Evolutionary conservation across 306 rosid genomes (phyloP).

Genomic region (Astragalus membranaceus): DNA sequence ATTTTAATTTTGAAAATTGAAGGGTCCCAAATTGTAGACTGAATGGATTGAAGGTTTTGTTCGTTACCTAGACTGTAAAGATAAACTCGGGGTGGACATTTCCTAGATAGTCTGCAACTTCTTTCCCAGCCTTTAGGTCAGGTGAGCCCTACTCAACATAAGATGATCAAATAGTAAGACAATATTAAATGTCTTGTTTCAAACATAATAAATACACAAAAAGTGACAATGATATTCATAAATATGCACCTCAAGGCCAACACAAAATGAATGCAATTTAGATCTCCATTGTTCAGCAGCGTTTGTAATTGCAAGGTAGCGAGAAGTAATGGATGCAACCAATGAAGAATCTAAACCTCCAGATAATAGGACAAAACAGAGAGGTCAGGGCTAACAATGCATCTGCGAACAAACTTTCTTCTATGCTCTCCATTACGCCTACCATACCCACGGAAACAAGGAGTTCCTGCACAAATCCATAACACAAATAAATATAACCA

Average conservation of each 20-base stretch:
- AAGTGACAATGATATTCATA: not conserved
- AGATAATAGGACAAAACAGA: slow-evolving; percentile 77
- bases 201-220: not conserved
- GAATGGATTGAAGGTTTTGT: not conserved
- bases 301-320: slow-evolving; percentile 70
- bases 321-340: slow-evolving; percentile 93
- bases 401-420: too few species aligned
- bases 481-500: too few species aligned
- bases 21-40: not conserved
- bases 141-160: slow-evolving; percentile 75
- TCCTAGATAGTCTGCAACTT: slow-evolving; percentile 87
- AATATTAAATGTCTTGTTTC: not conserved
- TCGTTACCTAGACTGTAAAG: slow-evolving; percentile 74
- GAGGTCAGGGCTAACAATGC: too few species aligned
- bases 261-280: slow-evolving; percentile 88
- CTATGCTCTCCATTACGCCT: too few species aligned
- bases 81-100: slow-evolving; percentile 86
- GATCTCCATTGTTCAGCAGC: slow-evolving; percentile 95
- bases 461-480: too few species aligned
- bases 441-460: too few species aligned
- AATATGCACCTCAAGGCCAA: slow-evolving; percentile 64
- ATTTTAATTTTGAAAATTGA: not conserved
- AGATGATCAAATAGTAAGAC: not conserved
- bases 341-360: slow-evolving; percentile 95
- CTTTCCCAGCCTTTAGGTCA: slow-evolving; percentile 90